Percentiles rank a stretch among this genome's conserved stretches.
Evolutionary conservation across 371 early-diverging fungal genomes (phyloP).

Genomic region (Rhizopus sp.): DNA sequence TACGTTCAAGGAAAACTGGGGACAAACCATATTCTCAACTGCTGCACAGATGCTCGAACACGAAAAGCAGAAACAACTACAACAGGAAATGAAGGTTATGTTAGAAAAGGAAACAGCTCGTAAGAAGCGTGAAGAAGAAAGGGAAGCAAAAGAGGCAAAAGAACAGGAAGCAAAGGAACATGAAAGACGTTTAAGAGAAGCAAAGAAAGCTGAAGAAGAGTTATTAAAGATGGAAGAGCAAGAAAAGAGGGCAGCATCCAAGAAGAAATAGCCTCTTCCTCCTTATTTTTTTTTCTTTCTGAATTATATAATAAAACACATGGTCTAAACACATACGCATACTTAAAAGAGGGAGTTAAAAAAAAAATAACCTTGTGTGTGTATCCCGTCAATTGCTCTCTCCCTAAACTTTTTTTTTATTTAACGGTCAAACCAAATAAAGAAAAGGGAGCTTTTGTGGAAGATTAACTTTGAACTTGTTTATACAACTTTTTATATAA

Average conservation of each 20-base stretch:
- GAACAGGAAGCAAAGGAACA: constrained; percentile 29
- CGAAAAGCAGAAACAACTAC: constrained; percentile 54
- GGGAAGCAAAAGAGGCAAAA: constrained; percentile 35
- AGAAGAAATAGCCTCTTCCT: constrained; percentile 2
- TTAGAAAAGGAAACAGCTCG: constrained; percentile 40
- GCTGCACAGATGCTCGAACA: constrained; percentile 79
- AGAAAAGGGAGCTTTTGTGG: constrained; percentile 3
- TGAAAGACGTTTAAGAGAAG: constrained; percentile 38
- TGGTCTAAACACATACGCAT: too few relatives aligned
- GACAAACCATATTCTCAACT: constrained; percentile 80
- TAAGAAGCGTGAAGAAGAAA: constrained; percentile 39
- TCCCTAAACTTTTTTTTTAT: constrained; percentile 1
- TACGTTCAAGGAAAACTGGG: constrained; percentile 84
- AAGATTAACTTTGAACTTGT: not conserved
- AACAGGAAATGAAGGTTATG: constrained; percentile 48
- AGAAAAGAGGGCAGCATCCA: constrained; percentile 22
- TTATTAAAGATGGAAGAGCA: constrained; percentile 27
- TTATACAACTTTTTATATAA: not conserved
- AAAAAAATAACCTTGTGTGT: constrained; percentile 1
- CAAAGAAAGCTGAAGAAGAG: constrained; percentile 35
- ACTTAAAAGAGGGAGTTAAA: too few relatives aligned
- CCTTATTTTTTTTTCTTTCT: not conserved
- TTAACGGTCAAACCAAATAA: not conserved
- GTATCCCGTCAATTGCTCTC: not conserved
- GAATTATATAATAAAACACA: not conserved